Conservation (phyloP, 192 early-diverging fungal species). For the Gonapodya prolifera region DNA sequence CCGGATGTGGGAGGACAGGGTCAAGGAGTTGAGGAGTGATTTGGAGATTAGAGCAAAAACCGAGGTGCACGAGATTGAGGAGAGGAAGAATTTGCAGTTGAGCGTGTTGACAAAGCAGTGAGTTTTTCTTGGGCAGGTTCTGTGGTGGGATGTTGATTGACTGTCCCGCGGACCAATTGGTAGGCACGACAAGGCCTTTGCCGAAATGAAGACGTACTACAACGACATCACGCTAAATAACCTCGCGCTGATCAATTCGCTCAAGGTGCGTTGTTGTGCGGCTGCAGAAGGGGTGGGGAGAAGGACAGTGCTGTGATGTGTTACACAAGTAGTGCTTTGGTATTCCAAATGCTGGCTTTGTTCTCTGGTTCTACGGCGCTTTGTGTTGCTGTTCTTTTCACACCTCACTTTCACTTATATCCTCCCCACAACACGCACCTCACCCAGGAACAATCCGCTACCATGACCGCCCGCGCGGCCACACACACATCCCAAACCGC, state of each 20-base stretch:
- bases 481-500: conserved; percentile 50
- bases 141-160: no score
- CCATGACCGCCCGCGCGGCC: conserved; percentile 56
- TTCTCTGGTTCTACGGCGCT: no score
- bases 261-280: conserved; percentile 28
- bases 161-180: no score
- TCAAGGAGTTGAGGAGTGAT: conserved; percentile 46
- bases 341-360: no score
- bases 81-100: conserved; percentile 53
- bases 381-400: no score
- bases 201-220: conserved; percentile 58
- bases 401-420: not conserved
- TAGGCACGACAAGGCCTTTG: conserved; percentile 55
- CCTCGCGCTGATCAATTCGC: conserved; percentile 45
- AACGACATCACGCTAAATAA: conserved; percentile 59
- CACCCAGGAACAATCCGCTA: conserved; percentile 45
- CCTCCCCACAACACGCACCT: not conserved
- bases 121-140: not conserved
- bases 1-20: conserved; percentile 49
- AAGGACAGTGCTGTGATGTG: no score
- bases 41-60: conserved; percentile 50
- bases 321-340: no score
- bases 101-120: conserved; percentile 45
- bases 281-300: no score
- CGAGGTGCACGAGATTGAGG: conserved; percentile 58